phyloP scores from a whole-genome alignment of 495 filamentous ascomycete species.

The Staphylotrichum longicolle region DNA sequence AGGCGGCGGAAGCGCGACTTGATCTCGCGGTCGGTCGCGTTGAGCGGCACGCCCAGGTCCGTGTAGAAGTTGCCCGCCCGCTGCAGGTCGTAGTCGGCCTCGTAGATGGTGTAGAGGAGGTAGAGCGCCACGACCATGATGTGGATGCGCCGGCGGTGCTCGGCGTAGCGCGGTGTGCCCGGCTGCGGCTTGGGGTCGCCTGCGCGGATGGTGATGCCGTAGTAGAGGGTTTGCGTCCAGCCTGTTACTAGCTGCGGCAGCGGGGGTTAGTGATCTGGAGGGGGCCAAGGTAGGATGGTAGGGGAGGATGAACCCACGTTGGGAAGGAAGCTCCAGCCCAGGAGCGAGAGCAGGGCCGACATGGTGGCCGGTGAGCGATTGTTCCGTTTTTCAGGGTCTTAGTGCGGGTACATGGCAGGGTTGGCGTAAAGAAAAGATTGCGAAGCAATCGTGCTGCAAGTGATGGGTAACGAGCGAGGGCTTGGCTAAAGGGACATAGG shows the following conservation, averaged over 20 bases:
- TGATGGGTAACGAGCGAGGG: background rate
- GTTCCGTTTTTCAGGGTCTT: background rate
- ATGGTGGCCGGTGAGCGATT: conserved; percentile 3
- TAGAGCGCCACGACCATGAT: conserved; percentile 77
- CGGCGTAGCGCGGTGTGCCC: conserved; percentile 62
- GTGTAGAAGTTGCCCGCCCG: conserved; percentile 72
- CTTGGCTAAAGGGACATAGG: background rate
- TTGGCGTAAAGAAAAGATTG: background rate
- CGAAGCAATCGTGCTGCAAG: background rate
- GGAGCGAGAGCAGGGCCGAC: conserved; percentile 61
- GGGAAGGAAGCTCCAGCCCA: conserved; percentile 80
- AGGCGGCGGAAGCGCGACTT: conserved; percentile 84
- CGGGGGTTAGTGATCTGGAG: background rate
- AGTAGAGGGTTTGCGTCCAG: conserved; percentile 78
- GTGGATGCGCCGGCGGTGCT: conserved; percentile 77
- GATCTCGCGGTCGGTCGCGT: conserved; percentile 69
- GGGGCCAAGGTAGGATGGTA: background rate
- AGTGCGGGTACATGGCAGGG: background rate
- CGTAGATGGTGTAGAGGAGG: conserved; percentile 90
- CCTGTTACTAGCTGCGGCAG: conserved; percentile 66
- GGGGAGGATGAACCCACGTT: conserved; percentile 51
- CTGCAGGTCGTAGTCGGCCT: conserved; percentile 78
- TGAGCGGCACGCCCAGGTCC: conserved; percentile 63
- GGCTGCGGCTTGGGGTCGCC: conserved; percentile 79
- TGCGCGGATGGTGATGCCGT: conserved; percentile 85